Base-by-base conservation (phyloP, 768 basidiomycete species). In the Obba rivulosa region DNA sequence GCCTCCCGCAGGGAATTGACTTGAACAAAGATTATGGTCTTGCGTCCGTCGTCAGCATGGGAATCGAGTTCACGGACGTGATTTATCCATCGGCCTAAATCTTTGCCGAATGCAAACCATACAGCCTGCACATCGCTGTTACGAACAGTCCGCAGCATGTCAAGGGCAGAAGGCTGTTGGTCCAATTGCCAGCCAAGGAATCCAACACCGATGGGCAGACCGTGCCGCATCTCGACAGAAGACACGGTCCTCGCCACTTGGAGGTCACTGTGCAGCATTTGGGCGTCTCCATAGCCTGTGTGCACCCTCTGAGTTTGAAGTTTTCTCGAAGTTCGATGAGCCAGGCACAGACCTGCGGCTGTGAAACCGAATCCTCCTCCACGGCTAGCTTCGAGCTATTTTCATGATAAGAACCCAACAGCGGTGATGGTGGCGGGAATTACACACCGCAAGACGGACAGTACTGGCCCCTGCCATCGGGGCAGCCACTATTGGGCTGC, bases 321-420 rank as follows among this genome's bases (percentile, higher is more conserved):
- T 41, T 50, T 41, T 46, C 48, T 54, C 24, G 25, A 43, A 36
- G 18, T n/a, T 16, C 34, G n/a, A 1, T 21, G 31, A 25, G 34
- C 35, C 43, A 31, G n/a, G 38, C 17, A 37, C 57, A 9, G 55
- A 81, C 85, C 82, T 64, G 78, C 73, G n/a, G 78, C 72, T 0
- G 89, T 56, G 62, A 91, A 89, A 1, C 86, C 89, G 49, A 90
- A 83, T 14, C 83, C 89, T 20, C 89, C 90, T 8, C 69, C 87
- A 2, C 74, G 71, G 17, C 78, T 73, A 28, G 86, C 83, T 46
- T 78, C 71, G 4, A 81, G 79, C 60, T 62, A 31, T 24, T 31
- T 31, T 31, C 28, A 31, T 31, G 13, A 5, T 31, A 31, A 31
- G 28, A 31, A 31, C 28, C 28, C 28, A 31, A 31, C 28, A 13